A percentile compares a stretch with the other conserved stretches of the same genome.
These are phyloP conservation scores for Orbilia quercus DNA, from an alignment of 2,329 filamentous ascomycete species.

Conservation along the genomic window DNA sequence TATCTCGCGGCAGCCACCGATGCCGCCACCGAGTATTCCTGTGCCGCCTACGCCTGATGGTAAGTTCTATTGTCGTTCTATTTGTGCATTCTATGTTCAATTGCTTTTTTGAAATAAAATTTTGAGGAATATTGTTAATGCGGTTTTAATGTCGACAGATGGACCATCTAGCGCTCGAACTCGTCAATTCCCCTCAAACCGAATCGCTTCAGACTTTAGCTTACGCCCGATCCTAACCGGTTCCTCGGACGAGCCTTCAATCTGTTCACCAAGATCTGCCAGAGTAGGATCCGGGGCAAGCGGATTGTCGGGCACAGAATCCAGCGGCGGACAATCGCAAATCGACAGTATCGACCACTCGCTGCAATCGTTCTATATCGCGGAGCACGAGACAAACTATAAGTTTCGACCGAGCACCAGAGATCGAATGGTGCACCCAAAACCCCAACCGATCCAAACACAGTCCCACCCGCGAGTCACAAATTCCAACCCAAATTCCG, in stretches of 20 bases:
- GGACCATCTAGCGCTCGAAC: slow-evolving; percentile 19
- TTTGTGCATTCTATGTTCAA: neutral
- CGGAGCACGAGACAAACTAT: slow-evolving; percentile 52
- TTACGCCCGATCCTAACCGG: slow-evolving; percentile 15
- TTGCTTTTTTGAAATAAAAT: neutral
- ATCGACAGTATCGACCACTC: slow-evolving; percentile 42
- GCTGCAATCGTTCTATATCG: slow-evolving; percentile 51
- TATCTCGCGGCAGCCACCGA: slow-evolving; percentile 48
- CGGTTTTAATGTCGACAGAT: slow-evolving; percentile 11
- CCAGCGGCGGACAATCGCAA: slow-evolving; percentile 23
- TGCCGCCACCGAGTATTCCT: slow-evolving; percentile 46
- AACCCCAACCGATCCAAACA: slow-evolving; percentile 32
- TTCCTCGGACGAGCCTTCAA: slow-evolving; percentile 24
- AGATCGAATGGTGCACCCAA: slow-evolving; percentile 29
- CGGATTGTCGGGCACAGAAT: slow-evolving; percentile 29
- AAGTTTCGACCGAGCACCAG: slow-evolving; percentile 38
- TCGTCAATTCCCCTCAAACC: slow-evolving; percentile 31
- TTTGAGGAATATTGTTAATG: neutral
- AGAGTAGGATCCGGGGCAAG: slow-evolving; percentile 35
- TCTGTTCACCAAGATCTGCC: slow-evolving; percentile 35
- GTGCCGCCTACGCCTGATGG: slow-evolving; percentile 51
- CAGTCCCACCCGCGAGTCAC: slow-evolving; percentile 17
- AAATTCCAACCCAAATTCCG: slow-evolving; percentile 22
- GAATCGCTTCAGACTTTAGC: slow-evolving; percentile 51
- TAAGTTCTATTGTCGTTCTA: slow-evolving; percentile 15